Conservation (phyloP, 139 green algal species). For the Coccomyxa sp. region DNA sequence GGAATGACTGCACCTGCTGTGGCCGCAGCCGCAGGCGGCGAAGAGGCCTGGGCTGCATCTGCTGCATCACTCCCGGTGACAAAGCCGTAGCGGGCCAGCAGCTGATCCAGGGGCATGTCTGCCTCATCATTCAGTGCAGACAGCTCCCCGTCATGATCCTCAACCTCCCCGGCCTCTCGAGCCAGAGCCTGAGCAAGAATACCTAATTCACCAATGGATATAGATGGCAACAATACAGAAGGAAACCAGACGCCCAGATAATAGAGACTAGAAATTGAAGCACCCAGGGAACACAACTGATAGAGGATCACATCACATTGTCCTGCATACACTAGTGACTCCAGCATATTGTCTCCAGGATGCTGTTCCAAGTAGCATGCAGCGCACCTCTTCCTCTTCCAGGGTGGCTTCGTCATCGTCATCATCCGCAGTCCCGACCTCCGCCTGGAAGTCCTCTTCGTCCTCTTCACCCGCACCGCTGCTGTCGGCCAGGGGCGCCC, state of each 20-base stretch:
- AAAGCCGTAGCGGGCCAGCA: constrained; percentile 70
- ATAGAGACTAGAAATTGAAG: not conserved
- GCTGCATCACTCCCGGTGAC: constrained; percentile 3
- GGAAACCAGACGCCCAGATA: not conserved
- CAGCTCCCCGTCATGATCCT: constrained; percentile 46
- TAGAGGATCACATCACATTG: not conserved
- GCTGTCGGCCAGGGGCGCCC: not conserved
- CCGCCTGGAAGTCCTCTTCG: not conserved
- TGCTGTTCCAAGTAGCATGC: too few species aligned
- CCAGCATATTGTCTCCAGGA: too few species aligned
- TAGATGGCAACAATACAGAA: too few species aligned
- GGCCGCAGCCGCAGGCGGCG: not conserved
- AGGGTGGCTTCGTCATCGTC: constrained; percentile 28
- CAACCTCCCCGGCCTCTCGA: not conserved
- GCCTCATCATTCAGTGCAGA: constrained; percentile 69
- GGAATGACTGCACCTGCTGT: too few species aligned
- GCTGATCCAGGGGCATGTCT: constrained; percentile 81
- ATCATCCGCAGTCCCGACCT: not conserved
- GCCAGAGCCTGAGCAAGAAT: constrained; percentile 1
- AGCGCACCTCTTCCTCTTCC: constrained; percentile 25
- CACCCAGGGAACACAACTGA: not conserved
- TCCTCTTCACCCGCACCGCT: not conserved
- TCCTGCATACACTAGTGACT: too few species aligned
- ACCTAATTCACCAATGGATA: not conserved
- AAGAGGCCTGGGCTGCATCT: constrained; percentile 9